Evolutionary conservation across 2,329 filamentous ascomycete genomes (phyloP).

Genomic region (Colletotrichum endophyticum): DNA sequence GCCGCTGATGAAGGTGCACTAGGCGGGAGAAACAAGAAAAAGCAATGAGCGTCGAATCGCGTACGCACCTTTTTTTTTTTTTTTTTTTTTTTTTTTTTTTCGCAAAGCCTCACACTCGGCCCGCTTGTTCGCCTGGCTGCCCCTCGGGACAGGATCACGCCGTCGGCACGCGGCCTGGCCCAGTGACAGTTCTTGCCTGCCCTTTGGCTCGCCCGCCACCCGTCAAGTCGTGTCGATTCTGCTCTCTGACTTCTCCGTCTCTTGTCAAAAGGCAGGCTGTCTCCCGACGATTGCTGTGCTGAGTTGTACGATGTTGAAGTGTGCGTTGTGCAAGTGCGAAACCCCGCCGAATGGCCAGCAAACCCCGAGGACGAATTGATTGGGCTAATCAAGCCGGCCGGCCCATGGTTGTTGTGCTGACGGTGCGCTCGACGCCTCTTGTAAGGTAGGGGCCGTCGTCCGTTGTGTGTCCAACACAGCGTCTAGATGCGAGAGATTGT

Average conservation of each 20-base stretch:
- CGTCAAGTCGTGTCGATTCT: background rate
- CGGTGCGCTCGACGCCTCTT: background rate
- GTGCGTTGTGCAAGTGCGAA: background rate
- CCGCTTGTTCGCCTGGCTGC: constrained; percentile 7
- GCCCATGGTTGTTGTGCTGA: background rate
- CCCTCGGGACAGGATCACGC: constrained; percentile 8
- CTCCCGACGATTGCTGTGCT: background rate
- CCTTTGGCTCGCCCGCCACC: background rate
- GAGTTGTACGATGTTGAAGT: background rate
- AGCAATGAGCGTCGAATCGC: constrained; percentile 5
- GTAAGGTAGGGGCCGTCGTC: background rate
- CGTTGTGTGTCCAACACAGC: background rate
- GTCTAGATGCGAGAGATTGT: constrained; percentile 6
- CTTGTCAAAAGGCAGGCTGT: background rate
- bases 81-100: background rate
- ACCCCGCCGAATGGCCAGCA: background rate
- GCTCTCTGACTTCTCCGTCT: background rate
- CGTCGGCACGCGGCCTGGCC: constrained; percentile 5
- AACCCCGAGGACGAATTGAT: background rate
- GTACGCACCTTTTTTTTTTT: constrained; percentile 1
- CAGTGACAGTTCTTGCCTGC: background rate
- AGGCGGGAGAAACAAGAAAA: constrained; percentile 12
- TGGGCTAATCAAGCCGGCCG: background rate
- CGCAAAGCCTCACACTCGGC: constrained; percentile 16
- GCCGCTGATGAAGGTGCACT: constrained; percentile 9